Conservation (phyloP, 2,329 filamentous ascomycete genomes). For the Colletotrichum musicola region DNA sequence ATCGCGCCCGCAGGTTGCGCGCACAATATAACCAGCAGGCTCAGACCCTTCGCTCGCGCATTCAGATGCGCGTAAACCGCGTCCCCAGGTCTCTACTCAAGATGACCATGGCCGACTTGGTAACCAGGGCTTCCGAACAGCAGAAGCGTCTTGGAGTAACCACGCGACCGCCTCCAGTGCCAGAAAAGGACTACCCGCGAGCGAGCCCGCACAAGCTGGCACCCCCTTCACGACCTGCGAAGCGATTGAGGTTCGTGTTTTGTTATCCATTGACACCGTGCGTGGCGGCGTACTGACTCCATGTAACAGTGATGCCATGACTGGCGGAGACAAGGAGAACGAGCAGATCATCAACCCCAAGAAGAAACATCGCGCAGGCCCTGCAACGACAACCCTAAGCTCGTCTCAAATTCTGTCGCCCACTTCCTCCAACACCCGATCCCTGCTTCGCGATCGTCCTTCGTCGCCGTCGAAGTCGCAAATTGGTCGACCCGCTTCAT, state of each 20-base stretch:
- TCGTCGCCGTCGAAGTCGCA: slow-evolving; percentile 69
- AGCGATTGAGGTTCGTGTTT: slow-evolving; percentile 63
- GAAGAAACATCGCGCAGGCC: slow-evolving; percentile 68
- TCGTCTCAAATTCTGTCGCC: slow-evolving; percentile 79
- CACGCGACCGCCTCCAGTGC: slow-evolving; percentile 59
- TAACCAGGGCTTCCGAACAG: slow-evolving; percentile 64
- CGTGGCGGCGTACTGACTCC: slow-evolving; percentile 41
- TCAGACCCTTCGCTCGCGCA: slow-evolving; percentile 84
- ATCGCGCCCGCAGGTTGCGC: slow-evolving; percentile 87
- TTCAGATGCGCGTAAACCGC: slow-evolving; percentile 93
- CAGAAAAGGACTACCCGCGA: slow-evolving; percentile 61
- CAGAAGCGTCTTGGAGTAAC: slow-evolving; percentile 50
- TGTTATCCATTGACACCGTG: slow-evolving; percentile 8
- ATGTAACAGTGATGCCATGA: slow-evolving; percentile 69
- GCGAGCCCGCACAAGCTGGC: slow-evolving; percentile 52
- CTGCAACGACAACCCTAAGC: slow-evolving; percentile 56
- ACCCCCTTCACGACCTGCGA: slow-evolving; percentile 50
- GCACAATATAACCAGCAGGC: slow-evolving; percentile 92
- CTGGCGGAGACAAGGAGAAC: slow-evolving; percentile 83
- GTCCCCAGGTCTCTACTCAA: slow-evolving; percentile 85
- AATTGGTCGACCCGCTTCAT: slow-evolving; percentile 67
- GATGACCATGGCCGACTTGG: slow-evolving; percentile 84
- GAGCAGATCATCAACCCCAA: slow-evolving; percentile 74
- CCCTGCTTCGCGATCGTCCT: slow-evolving; percentile 66
- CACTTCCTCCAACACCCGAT: slow-evolving; percentile 83